Conservation (phyloP, 306 rosid genomes). For the Quercus mongolica region DNA sequence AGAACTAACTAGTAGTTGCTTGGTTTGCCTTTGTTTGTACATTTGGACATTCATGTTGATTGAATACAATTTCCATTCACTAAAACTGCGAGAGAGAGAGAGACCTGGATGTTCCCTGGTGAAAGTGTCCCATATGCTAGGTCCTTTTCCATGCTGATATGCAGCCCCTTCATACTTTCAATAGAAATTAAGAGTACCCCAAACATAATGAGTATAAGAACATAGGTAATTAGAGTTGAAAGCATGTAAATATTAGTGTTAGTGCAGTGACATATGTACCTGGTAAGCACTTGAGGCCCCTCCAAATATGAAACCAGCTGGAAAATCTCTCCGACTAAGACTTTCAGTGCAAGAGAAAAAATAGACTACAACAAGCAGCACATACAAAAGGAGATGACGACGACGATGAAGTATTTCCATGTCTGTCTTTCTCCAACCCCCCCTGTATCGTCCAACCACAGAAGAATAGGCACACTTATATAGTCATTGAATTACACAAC, state of each 20-base stretch:
- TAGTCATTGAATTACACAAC: no score
- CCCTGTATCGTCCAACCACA: no score
- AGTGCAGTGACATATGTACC: not conserved
- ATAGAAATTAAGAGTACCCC: not conserved
- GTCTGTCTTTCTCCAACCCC: no score
- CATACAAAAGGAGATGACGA: not conserved
- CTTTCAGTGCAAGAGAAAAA: not conserved
- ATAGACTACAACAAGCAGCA: not conserved
- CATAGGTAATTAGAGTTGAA: no score
- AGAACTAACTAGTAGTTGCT: not conserved
- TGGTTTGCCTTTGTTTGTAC: no score
- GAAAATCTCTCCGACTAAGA: constrained; percentile 6
- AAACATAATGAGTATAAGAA: not conserved
- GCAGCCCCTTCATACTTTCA: constrained; percentile 28
- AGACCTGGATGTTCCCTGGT: not conserved
- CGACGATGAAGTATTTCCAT: not conserved
- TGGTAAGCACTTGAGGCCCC: constrained; percentile 18
- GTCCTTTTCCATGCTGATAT: constrained; percentile 14
- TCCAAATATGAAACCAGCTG: constrained; percentile 7
- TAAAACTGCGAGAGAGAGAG: not conserved
- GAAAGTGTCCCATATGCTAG: constrained; percentile 26
- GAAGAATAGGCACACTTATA: no score
- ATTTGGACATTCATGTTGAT: not conserved
- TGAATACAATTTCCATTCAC: not conserved
- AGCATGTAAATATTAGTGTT: not conserved